These are phyloP conservation scores for Rhodamnia argentea DNA, from an alignment of 345 rosid genomes.

Conservation along the genomic window DNA sequence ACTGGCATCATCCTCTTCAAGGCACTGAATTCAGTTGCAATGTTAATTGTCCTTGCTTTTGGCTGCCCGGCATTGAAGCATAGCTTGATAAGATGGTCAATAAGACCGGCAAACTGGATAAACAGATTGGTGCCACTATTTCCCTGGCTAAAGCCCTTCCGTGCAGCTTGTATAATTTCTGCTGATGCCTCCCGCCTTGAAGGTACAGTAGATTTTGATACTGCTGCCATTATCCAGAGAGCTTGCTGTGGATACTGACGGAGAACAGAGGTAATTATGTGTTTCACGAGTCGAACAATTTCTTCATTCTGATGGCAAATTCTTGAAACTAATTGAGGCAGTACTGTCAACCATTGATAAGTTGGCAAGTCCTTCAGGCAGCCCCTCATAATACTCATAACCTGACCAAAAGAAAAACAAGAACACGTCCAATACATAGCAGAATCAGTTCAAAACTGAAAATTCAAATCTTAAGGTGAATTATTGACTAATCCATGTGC, in stretches of 20 bases:
- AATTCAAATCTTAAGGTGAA: not conserved
- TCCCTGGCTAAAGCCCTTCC: conserved; percentile 65
- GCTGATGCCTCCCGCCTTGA: conserved; percentile 96
- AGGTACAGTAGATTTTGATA: conserved; percentile 86
- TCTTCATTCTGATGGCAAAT: conserved; percentile 96
- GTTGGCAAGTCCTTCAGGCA: conserved; percentile 97
- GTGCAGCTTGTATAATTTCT: conserved; percentile 85
- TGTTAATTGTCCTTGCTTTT: conserved; percentile 68
- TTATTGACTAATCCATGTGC: not conserved
- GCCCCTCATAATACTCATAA: conserved; percentile 77
- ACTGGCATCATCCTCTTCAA: conserved; percentile 96
- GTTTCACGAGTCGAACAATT: conserved; percentile 65
- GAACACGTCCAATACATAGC: not conserved
- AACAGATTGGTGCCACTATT: conserved; percentile 64
- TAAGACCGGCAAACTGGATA: conserved; percentile 75
- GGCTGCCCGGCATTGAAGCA: conserved; percentile 89
- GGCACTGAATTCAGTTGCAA: conserved; percentile 93
- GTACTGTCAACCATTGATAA: conserved; percentile 85
- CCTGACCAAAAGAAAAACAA: conserved; percentile 34
- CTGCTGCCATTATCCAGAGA: conserved; percentile 95
- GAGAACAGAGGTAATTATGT: conserved; percentile 73
- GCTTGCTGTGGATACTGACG: conserved; percentile 91
- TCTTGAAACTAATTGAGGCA: conserved; percentile 96
- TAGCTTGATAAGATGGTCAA: conserved; percentile 83
- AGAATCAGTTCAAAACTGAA: not conserved